phyloP scores from a whole-genome alignment of 2,329 filamentous ascomycete genomes.

The Dactylella cylindrospora region DNA sequence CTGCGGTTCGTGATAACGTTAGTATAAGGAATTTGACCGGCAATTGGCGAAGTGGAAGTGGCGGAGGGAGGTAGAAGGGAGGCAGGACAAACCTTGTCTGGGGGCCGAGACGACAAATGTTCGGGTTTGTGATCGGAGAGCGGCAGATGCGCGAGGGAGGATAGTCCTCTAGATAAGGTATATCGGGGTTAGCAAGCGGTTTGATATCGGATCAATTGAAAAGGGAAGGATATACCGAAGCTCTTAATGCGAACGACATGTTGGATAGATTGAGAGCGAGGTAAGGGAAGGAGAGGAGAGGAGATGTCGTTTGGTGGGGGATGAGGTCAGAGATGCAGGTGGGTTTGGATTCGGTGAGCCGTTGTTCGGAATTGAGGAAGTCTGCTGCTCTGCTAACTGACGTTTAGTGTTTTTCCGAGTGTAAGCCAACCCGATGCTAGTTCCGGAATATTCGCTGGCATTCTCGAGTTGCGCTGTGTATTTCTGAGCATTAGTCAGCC shows the following conservation, averaged over 20 bases:
- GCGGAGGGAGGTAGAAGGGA: background rate
- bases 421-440: no score
- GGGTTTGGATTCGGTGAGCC: constrained; percentile 13
- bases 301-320: constrained; percentile 5
- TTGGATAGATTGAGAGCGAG: constrained; percentile 14
- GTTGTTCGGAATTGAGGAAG: no score
- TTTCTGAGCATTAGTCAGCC: background rate
- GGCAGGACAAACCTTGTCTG: constrained; percentile 24
- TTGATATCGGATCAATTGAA: constrained; percentile 9
- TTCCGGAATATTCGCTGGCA: constrained; percentile 1
- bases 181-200: constrained; percentile 12
- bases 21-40: background rate
- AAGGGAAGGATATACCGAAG: constrained; percentile 22
- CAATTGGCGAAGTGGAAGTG: background rate
- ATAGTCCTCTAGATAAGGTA: constrained; percentile 26
- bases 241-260: constrained; percentile 44
- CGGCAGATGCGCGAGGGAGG: constrained; percentile 42
- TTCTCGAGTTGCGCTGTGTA: background rate
- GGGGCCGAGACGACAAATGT: constrained; percentile 36
- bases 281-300: constrained; percentile 28
- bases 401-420: no score
- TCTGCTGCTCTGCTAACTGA: no score
- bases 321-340: constrained; percentile 38
- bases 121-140: constrained; percentile 33
- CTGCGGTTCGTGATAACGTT: constrained; percentile 56